Base-by-base conservation (phyloP, 2,329 filamentous ascomycete genomes). In the Chaetomium strumarium region DNA sequence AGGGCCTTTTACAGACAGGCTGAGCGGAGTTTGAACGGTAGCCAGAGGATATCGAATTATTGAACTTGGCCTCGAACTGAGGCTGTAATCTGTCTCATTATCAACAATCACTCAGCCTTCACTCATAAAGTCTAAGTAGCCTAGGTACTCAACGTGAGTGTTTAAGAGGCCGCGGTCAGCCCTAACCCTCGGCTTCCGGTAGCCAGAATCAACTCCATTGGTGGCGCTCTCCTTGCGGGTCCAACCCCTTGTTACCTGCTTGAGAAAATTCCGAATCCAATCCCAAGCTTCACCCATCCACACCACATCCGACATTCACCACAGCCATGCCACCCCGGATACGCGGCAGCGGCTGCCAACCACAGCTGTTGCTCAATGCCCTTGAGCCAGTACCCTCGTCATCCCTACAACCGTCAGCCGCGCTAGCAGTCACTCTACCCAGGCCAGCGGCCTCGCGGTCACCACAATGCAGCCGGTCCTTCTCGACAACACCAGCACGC, bases 401-500 rank as follows among this genome's bases (percentile, higher is more conserved):
- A 2, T 45, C 51, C 12, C n/a, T 44, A 17, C 33, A 19, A 11
- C 31, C 49, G n/a, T 2, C 36, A 9, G 17, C 42, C 8, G 16
- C 51, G 19, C 36, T 41, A 17, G 40, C 34, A 19, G 11, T n/a
- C 19, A 17, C 53, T 12, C 37, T 30, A 30, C 51, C 46, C 31
- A 46, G 48, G 42, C 36, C 49, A 41, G 33, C 40, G n/a, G 37
- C 46, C 30, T 49, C 30, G 20, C n/a, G 45, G 19, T 16, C 31
- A 33, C 19, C 34, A 45, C 46, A 41, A 51, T 53, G 43, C 31
- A 55, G 50, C 38, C 55, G 69, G 46, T 54, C 62, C 41, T 74
- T 76, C 55, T 71, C 70, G 49, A 68, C 72, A 39, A 75, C 72
- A 19, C 60, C 67, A 47, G 66, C 66, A 44, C 65, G 62, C 39